Evolutionary conservation across 352 stramenopile genomes (phyloP), one percentile per base, ranked within the genome.

Genomic region (Blastocystis sp.): DNA sequence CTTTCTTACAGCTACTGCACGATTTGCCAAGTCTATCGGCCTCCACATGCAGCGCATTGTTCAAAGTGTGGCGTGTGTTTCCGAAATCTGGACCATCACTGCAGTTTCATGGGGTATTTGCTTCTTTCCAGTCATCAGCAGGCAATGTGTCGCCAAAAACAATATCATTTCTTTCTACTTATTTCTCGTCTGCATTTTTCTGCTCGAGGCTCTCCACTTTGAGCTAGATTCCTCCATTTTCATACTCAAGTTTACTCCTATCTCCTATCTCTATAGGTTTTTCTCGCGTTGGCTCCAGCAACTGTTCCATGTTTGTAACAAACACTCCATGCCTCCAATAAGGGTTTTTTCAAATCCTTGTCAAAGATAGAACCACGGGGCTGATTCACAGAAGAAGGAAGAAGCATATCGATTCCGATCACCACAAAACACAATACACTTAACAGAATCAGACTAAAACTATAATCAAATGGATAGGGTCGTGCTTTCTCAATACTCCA

Each of bases 1-100:
- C 73, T 66, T 15, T n/a, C 59, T 20, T 84, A 84, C 39, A 20
- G 18, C 53, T 84, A 84, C 53, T 84, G 73, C 34, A 53, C 73
- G 20, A 2, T 84, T 29, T 84, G 73, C 39, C 18, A 69, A 13
- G 23, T 68, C 18, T 84, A 68, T 68, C 54, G 73, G 41, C 73
- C 73, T 41, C 53, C 54, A 15, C 18, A 68, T 34, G 34, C 73
- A 11, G 34, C 26, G 2, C 73, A 84, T 84, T 84, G 73, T 45
- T 34, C 18, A 0, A 34, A 47, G n/a, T 84, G 73, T n/a, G 73
- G 73, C 13, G 73, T 84, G 56, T 84, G 73, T 18, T 34, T 84
- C 39, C 56, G 39, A 20, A 45, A 84, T 23, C 8, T 47, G 29
- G 73, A 84, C 50, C 73, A 84, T 64, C 73, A 84, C 26, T 84